phyloP scores from a whole-genome alignment of 2,329 filamentous ascomycete species.

The Harringtonia lauricola region DNA sequence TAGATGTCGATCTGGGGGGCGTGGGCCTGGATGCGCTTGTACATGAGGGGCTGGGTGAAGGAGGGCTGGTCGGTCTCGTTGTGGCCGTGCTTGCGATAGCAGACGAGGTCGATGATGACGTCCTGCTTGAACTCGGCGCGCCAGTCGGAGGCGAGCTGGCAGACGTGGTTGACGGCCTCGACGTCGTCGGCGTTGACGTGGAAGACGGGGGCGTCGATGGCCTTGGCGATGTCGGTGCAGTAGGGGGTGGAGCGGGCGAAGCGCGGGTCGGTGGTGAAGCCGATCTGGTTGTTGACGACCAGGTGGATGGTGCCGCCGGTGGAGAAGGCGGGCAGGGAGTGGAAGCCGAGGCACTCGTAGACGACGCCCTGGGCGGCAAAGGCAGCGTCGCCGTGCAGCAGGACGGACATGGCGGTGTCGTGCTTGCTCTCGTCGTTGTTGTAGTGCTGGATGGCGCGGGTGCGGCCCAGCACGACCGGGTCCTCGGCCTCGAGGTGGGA shows the following conservation, averaged over 20 bases:
- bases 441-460: slow-evolving; percentile 95
- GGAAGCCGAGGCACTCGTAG: slow-evolving; percentile 97
- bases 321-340: slow-evolving; percentile 89
- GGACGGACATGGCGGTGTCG: slow-evolving; percentile 83
- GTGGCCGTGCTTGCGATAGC: slow-evolving; percentile 98
- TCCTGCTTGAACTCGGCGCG: slow-evolving; percentile 98
- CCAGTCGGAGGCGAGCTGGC: slow-evolving; percentile 94
- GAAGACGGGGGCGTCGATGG: slow-evolving; percentile 96
- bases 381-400: slow-evolving; percentile 94
- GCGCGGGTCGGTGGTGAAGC: slow-evolving; percentile 96
- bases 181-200: slow-evolving; percentile 99
- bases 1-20: slow-evolving; percentile 83
- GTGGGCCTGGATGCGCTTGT: slow-evolving; percentile 89
- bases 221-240: slow-evolving; percentile 98
- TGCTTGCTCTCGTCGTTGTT: slow-evolving; percentile 92
- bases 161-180: slow-evolving; percentile 96
- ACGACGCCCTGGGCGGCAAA: slow-evolving; percentile 95
- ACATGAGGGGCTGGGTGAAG: slow-evolving; percentile 99
- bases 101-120: slow-evolving; percentile 95
- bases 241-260: slow-evolving; percentile 96
- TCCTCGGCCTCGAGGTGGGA: slow-evolving; percentile 98
- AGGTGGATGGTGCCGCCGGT: slow-evolving; percentile 96
- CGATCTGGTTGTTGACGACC: slow-evolving; percentile 99
- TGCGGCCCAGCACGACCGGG: slow-evolving; percentile 94
- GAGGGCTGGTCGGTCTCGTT: slow-evolving; percentile 99